Base-by-base conservation (phyloP, 177 flowering plant genomes). In the Tripterygium wilfordii region DNA sequence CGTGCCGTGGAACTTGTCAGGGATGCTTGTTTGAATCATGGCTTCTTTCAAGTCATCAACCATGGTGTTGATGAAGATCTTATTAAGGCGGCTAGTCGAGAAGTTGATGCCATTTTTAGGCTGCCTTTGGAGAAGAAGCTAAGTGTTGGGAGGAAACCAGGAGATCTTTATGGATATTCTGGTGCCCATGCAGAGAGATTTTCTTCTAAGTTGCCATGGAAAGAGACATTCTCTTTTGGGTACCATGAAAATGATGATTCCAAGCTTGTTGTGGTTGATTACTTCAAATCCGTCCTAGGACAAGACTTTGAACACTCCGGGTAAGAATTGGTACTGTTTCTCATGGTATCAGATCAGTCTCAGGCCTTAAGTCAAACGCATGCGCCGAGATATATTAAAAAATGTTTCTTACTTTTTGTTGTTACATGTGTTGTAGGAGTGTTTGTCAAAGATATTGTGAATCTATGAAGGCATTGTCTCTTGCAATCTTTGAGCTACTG, bases 161-260 rank as follows among this genome's bases (percentile, higher is more conserved):
- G 74, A 1, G 27, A 14, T 8, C 15, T 51, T 6, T 51, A 52
- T 3, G 82, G 82, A 3, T 76, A 76, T 29, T 59, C 78, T 4
- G 64, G 69, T n/a, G 67, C 65, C 26, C 69, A 61, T 36, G 44
- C 74, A 0, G 66, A 57, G 23, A 42, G 82, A 2, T 68, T 21
- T 17, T 46, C 72, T 0, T 45, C 68, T 1, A 66, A 71, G 51
- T 28, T 77, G 47, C 79, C 83, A 5, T 78, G 83, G 83, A 78
- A 78, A 54, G 83, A 77, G 62, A 77, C 79, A 1, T 56, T 77
- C 19, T 68, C 83, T 1, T 71, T 74, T 43, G 46, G 42, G 3
- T 68, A 51, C 30, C 41, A 41, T 23, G 61, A 23, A 9, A 21
- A 40, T 40, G 43, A 43, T 37, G 40, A 16, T 8, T 9, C 38